phyloP scores from a whole-genome alignment of 352 stramenopile genomes.

The Globisporangium acanthophoron region DNA sequence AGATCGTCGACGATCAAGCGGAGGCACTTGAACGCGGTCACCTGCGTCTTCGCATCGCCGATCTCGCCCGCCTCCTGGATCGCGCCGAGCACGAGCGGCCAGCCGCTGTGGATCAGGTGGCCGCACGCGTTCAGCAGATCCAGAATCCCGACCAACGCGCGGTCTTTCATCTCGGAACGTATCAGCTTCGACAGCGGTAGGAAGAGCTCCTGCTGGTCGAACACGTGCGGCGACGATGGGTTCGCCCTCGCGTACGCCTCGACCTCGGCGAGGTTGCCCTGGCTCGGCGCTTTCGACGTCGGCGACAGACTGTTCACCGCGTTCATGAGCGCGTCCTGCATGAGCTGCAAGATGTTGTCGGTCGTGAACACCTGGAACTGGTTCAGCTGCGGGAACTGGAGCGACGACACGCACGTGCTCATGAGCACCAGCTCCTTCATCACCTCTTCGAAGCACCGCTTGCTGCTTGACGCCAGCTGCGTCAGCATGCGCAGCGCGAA shows the following conservation, averaged over 20 bases:
- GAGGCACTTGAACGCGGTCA: constrained; percentile 92
- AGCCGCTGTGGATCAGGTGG: constrained; percentile 64
- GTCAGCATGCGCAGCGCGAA: constrained; percentile 83
- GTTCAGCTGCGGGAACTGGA: constrained; percentile 47
- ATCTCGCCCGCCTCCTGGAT: constrained; percentile 61
- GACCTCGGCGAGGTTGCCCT: constrained; percentile 38
- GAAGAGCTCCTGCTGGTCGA: constrained; percentile 73
- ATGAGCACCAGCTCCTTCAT: constrained; percentile 69
- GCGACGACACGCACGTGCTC: constrained; percentile 46
- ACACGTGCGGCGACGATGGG: constrained; percentile 32
- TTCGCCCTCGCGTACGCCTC: constrained; percentile 31
- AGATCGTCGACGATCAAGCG: constrained; percentile 97
- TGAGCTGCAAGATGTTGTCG: constrained; percentile 74
- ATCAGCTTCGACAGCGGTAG: constrained; percentile 48
- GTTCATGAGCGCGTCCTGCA: constrained; percentile 66
- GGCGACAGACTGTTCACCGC: constrained; percentile 56
- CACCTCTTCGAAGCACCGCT: constrained; percentile 69
- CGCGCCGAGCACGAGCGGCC: constrained; percentile 60
- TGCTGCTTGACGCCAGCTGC: constrained; percentile 64
- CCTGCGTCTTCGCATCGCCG: constrained; percentile 72
- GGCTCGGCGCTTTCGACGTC: constrained; percentile 31
- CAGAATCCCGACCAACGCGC: constrained; percentile 54
- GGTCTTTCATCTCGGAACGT: constrained; percentile 75
- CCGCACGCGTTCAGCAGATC: constrained; percentile 77
- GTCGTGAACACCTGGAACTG: constrained; percentile 78